phyloP scores from a whole-genome alignment of 2,329 filamentous ascomycete genomes.

The Helicocarpus griseus region DNA sequence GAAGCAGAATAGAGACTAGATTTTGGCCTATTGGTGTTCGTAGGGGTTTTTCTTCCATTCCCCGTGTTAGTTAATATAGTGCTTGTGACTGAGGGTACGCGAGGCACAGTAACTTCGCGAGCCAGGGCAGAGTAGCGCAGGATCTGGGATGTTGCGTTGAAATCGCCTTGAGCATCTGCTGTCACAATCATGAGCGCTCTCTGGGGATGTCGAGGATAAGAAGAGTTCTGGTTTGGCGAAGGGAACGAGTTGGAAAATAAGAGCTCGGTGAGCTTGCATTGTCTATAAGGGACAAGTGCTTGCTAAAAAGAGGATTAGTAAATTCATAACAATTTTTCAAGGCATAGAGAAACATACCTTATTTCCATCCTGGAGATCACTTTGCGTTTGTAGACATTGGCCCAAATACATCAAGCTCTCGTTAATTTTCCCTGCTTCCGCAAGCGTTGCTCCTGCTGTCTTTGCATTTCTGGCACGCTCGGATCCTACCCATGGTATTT shows the following conservation, averaged over 20 bases:
- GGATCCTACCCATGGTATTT: slow-evolving; percentile 43
- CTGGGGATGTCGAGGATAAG: slow-evolving; percentile 49
- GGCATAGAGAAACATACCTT: slow-evolving; percentile 47
- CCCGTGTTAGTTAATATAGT: slow-evolving; percentile 46
- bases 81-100: slow-evolving; percentile 71
- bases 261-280: slow-evolving; percentile 77
- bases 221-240: slow-evolving; percentile 44
- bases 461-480: slow-evolving; percentile 89
- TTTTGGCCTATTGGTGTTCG: slow-evolving; percentile 26
- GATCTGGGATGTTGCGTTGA: slow-evolving; percentile 94
- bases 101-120: slow-evolving; percentile 82
- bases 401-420: slow-evolving; percentile 97
- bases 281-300: slow-evolving; percentile 66
- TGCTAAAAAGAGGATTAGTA: slow-evolving; percentile 38
- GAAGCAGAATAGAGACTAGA: slow-evolving; percentile 30
- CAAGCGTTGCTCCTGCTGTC: slow-evolving; percentile 83
- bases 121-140: slow-evolving; percentile 88
- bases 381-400: slow-evolving; percentile 93
- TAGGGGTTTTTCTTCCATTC: slow-evolving; percentile 15
- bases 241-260: slow-evolving; percentile 84
- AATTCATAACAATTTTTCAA: neutral
- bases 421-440: slow-evolving; percentile 96
- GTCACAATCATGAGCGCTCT: slow-evolving; percentile 94
- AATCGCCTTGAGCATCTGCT: slow-evolving; percentile 84
- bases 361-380: slow-evolving; percentile 60